A percentile compares a stretch with the other conserved stretches of the same genome.
Conservation (phyloP, 2,329 filamentous ascomycete genomes). For the Aspergillus pseudoterreus region DNA sequence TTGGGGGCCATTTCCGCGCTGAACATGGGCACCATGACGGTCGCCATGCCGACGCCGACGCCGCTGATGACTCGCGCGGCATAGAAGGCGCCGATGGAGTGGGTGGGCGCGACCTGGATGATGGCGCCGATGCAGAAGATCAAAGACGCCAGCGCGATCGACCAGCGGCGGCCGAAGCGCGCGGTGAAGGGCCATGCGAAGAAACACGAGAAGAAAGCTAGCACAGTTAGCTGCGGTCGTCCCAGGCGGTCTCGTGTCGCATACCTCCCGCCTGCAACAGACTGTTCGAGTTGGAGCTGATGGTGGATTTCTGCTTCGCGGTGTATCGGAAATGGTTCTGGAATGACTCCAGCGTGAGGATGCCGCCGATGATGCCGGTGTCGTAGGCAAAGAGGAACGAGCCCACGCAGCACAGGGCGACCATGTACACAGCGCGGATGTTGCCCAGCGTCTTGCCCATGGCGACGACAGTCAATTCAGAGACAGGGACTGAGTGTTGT, state of each 20-base stretch:
- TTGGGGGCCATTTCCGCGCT: conserved; percentile 43
- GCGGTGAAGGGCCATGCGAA: conserved; percentile 46
- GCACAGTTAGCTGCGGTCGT: no score
- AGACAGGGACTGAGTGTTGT: neutral
- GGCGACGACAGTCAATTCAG: neutral
- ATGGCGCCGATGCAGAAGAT: conserved; percentile 38
- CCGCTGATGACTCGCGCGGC: conserved; percentile 46
- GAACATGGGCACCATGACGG: conserved; percentile 39
- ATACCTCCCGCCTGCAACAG: conserved; percentile 46
- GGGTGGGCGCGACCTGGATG: conserved; percentile 47
- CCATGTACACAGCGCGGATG: conserved; percentile 5
- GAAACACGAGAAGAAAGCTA: conserved; percentile 51
- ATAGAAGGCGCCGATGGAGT: conserved; percentile 45
- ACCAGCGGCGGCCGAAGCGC: conserved; percentile 43
- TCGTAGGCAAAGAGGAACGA: conserved; percentile 32
- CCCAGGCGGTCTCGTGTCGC: neutral
- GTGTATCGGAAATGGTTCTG: conserved; percentile 41
- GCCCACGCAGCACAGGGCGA: conserved; percentile 3
- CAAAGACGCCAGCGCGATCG: conserved; percentile 42
- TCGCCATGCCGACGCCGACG: conserved; percentile 45
- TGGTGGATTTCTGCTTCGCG: conserved; percentile 33
- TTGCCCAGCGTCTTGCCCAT: conserved; percentile 6
- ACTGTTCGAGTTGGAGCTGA: conserved; percentile 47
- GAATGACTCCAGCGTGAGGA: conserved; percentile 44
- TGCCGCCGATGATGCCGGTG: conserved; percentile 38